A percentile compares a stretch with the other conserved stretches of the same genome.
Conservation (phyloP, 306 rosid species). For the Inga oerstediana region DNA sequence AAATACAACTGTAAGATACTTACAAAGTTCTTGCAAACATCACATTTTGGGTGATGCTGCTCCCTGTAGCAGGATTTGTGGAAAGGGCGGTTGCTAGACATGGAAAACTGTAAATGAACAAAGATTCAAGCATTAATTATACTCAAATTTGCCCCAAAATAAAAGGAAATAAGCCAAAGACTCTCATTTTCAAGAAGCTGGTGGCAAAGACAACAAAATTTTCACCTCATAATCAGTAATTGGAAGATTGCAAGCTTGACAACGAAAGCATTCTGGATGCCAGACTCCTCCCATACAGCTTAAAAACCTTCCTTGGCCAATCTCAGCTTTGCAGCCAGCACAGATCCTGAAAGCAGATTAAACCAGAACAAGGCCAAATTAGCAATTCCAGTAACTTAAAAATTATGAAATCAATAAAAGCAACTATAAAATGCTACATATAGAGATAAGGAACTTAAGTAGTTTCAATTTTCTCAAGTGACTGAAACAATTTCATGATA, state of each 20-base stretch:
- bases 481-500: constrained; percentile 19
- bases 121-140: constrained; percentile 31
- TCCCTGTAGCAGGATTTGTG: constrained; percentile 92
- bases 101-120: constrained; percentile 67
- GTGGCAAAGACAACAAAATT: constrained; percentile 19
- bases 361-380: constrained; percentile 31
- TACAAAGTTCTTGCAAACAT: constrained; percentile 86
- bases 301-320: constrained; percentile 75
- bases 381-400: background rate
- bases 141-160: constrained; percentile 11
- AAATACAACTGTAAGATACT: constrained; percentile 41
- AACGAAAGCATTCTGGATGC: constrained; percentile 95
- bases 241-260: constrained; percentile 78
- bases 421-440: constrained; percentile 6
- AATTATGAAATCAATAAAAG: constrained; percentile 20
- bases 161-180: constrained; percentile 7
- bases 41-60: constrained; percentile 92
- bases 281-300: constrained; percentile 79
- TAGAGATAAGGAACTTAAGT: constrained; percentile 9
- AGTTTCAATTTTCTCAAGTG: constrained; percentile 13
- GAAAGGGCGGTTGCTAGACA: constrained; percentile 76
- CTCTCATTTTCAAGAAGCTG: background rate
- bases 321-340: constrained; percentile 87
- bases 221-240: constrained; percentile 87
- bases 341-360: constrained; percentile 62